Evolutionary conservation across 2,329 filamentous ascomycete species (phyloP).

Genomic region (Escovopsis sp.): DNA sequence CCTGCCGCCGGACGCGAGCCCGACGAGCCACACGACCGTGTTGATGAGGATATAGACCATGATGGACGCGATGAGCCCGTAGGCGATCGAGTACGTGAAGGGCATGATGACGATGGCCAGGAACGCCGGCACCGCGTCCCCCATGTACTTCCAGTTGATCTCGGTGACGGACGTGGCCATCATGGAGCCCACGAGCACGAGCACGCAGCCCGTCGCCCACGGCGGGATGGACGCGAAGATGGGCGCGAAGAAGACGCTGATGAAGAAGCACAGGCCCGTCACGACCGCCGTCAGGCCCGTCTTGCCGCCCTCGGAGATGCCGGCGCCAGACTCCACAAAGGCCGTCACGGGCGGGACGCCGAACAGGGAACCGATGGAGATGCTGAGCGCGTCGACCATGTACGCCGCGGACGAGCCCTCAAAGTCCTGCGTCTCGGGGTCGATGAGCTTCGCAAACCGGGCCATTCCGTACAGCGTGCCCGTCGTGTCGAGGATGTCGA

Average conservation of each 20-base stretch:
- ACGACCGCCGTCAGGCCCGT: slow-evolving; percentile 73
- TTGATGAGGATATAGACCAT: slow-evolving; percentile 67
- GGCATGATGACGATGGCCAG: slow-evolving; percentile 76
- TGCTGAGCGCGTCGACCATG: slow-evolving; percentile 63
- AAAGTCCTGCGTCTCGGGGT: slow-evolving; percentile 73
- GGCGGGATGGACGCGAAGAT: slow-evolving; percentile 83
- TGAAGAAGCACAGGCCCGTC: slow-evolving; percentile 71
- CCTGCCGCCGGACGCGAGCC: slow-evolving; percentile 50
- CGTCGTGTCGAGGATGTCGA: slow-evolving; percentile 78
- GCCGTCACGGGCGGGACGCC: slow-evolving; percentile 72
- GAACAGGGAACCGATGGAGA: slow-evolving; percentile 66
- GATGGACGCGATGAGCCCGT: slow-evolving; percentile 72
- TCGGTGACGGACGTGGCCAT: slow-evolving; percentile 67
- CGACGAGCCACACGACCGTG: slow-evolving; percentile 51
- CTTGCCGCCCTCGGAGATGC: slow-evolving; percentile 74
- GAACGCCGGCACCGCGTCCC: slow-evolving; percentile 74
- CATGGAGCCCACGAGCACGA: slow-evolving; percentile 76
- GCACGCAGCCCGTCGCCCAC: slow-evolving; percentile 80
- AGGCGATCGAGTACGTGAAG: slow-evolving; percentile 78
- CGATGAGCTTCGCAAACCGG: slow-evolving; percentile 64
- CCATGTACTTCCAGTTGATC: slow-evolving; percentile 81
- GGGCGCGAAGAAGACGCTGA: slow-evolving; percentile 77
- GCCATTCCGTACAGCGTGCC: slow-evolving; percentile 86
- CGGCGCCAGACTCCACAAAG: slow-evolving; percentile 79
- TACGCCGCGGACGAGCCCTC: slow-evolving; percentile 76